Base-by-base conservation (phyloP, 1,284 basidiomycete species). In the Serendipita sp. region DNA sequence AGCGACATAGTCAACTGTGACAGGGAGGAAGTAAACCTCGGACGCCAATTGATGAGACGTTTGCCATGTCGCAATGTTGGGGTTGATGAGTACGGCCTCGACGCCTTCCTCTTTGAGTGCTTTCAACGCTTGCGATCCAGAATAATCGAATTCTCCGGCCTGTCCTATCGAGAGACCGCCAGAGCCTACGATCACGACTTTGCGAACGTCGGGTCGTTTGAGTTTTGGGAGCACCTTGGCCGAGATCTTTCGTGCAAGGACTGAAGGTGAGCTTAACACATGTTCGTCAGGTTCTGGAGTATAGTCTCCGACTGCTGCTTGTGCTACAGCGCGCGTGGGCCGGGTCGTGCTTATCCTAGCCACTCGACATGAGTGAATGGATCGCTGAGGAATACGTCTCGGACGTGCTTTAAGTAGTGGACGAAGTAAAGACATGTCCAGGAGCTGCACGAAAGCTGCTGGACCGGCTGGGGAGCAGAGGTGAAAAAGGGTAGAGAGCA, bases 91-190 rank as follows among this genome's bases (percentile, higher is more conserved):
- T 67, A 99, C 87, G 35, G 95, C 93, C 68, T 94, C 85, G 65
- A 98, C 87, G 62, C 95, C 93, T 72, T 93, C 92, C 74, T 99
- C 96, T 65, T 88, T 84, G 64, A 99, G 85, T 12, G 96, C 96
- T 75, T 99, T 99, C 76, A 99, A 87, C 35, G 96, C 96, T 76
- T 99, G 96, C 5, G 95, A 98, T 53, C 90, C 96, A 32, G 93
- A 97, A 76, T 99, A 99, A 75, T 99, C 96, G 75, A 99, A 99
- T 76, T 99, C 96, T 74, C 96, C 96, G 3, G 96, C 96, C 75
- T 99, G 96, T 50, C 96, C 96, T 67, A 99, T 99, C 71, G 86
- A 89, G 60, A 99, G 84, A 66, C 96, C 96, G 70, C 96, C 96
- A 67, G 88, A 91, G 67, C 96, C 96, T 61, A 99, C 93, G 64